Evolutionary conservation across 2,329 filamentous ascomycete species (phyloP).

Genomic region (Talaromyces sp.): DNA sequence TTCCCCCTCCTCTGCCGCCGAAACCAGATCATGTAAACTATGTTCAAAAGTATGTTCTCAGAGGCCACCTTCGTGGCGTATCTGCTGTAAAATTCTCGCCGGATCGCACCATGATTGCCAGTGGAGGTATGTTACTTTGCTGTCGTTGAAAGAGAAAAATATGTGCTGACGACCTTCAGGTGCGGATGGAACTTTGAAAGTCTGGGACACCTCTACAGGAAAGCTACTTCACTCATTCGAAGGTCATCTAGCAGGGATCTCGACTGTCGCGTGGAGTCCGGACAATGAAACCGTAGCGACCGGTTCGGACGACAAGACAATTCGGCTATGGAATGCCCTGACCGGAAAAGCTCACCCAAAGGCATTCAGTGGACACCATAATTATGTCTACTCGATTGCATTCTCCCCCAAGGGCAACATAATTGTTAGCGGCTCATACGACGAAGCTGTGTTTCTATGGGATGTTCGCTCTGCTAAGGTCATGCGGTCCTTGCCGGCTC

Average conservation of each 20-base stretch:
- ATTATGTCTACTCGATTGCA: constrained; percentile 89
- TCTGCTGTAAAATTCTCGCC: constrained; percentile 88
- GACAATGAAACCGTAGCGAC: constrained; percentile 84
- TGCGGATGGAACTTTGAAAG: constrained; percentile 83
- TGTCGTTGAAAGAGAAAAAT: neutral
- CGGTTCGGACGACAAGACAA: constrained; percentile 93
- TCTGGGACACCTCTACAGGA: constrained; percentile 80
- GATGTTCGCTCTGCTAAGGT: constrained; percentile 82
- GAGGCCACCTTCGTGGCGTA: constrained; percentile 73
- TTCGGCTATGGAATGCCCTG: constrained; percentile 78
- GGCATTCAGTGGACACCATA: constrained; percentile 80
- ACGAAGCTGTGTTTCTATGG: constrained; percentile 96
- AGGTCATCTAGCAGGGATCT: constrained; percentile 88
- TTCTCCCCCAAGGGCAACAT: constrained; percentile 99
- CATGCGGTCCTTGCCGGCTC: constrained; percentile 88
- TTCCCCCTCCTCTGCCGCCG: constrained; percentile 37
- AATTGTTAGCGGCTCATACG: constrained; percentile 89
- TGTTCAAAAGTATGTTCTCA: constrained; percentile 64
- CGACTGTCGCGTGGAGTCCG: constrained; percentile 88
- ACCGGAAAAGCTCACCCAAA: constrained; percentile 57
- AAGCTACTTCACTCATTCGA: constrained; percentile 81
- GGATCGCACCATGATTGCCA: constrained; percentile 84
- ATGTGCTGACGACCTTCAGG: constrained; percentile 37
- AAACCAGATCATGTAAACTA: constrained; percentile 63
- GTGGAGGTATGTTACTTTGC: constrained; percentile 55